Base-by-base conservation (phyloP, 352 stramenopile genomes). In the Globisporangium irregulare region DNA sequence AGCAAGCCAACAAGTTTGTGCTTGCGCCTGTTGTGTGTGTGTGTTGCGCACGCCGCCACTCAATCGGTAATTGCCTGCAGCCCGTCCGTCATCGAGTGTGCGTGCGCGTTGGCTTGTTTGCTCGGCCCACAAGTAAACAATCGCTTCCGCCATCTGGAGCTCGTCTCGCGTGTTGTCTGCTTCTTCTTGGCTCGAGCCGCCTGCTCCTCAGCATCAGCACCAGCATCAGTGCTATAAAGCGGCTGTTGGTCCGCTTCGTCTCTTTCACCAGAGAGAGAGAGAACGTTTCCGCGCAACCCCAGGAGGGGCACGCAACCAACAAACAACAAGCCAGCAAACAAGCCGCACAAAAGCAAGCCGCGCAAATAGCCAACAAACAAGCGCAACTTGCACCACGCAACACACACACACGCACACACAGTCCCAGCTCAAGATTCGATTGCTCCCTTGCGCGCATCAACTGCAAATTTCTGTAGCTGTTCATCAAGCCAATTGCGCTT, bases 211-310 rank as follows among this genome's bases (percentile, higher is more conserved):
- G 50, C 50, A 56, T 58, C 51, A 58, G 51, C 48, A 54, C 46
- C 46, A 54, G 46, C 46, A 54, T 54, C 46, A 54, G 46, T 12
- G 15, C n/a, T 12, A 9, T 1, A 27, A 20, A 59, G 25, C 54
- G 27, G 54, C 54, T 59, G 54, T 34, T 14, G 54, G 24, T 20
- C 4, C 27, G 54, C 54, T 59, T 59, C 54, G 54, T 59, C 54
- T 59, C 54, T 59, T 59, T 59, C 54, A 59, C 54, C 54, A 59
- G 54, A 41, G 53, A 58, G 54, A 58, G 54, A 59, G 54, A 59
- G 54, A 59, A 59, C 54, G 54, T 59, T 59, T n/a, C 54, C 54
- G 25, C 54, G 54, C 54, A 59, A 59, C 54, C 54, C 54, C 54
- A 59, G 54, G 53, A 58, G 53, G 24, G 12, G n/a, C 53, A 20